Evolutionary conservation across 2,329 filamentous ascomycete genomes (phyloP).

Genomic region (Apiospora hydei): DNA sequence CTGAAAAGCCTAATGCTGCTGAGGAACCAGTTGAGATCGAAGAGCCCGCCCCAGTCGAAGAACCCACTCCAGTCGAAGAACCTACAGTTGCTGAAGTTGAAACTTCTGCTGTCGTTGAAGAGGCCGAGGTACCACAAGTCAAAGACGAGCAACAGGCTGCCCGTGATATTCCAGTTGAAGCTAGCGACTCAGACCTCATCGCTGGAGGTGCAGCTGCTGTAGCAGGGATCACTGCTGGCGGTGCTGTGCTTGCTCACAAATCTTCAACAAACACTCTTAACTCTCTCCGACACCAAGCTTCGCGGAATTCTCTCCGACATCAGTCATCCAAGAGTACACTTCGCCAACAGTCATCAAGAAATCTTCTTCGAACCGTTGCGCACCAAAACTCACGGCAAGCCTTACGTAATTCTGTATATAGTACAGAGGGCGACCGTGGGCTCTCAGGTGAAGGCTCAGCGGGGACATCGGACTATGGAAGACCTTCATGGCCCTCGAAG

Average conservation of each 20-base stretch:
- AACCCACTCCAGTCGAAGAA: neutral
- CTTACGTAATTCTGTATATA: neutral
- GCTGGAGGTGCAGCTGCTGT: constrained; percentile 24
- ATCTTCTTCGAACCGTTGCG: neutral
- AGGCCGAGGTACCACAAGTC: neutral
- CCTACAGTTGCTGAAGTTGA: neutral
- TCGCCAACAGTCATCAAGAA: constrained; percentile 12
- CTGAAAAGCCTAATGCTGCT: neutral
- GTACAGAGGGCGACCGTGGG: constrained; percentile 6
- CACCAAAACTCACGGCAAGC: neutral
- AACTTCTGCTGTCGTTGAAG: neutral
- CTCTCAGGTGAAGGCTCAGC: neutral
- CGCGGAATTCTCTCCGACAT: neutral
- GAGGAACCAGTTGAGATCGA: neutral
- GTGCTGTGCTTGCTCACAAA: constrained; percentile 20
- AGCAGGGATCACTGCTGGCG: constrained; percentile 24
- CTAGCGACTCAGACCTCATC: constrained; percentile 2
- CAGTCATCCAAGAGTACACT: constrained; percentile 2
- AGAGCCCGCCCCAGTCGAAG: neutral
- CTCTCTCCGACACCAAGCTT: neutral
- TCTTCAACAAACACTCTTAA: neutral
- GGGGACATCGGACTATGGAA: constrained; percentile 1
- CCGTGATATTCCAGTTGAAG: neutral
- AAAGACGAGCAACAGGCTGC: neutral
- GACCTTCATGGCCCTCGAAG: neutral